Evolutionary conservation across 139 green algal genomes (phyloP).

Genomic region (Picochlorum costavermella): DNA sequence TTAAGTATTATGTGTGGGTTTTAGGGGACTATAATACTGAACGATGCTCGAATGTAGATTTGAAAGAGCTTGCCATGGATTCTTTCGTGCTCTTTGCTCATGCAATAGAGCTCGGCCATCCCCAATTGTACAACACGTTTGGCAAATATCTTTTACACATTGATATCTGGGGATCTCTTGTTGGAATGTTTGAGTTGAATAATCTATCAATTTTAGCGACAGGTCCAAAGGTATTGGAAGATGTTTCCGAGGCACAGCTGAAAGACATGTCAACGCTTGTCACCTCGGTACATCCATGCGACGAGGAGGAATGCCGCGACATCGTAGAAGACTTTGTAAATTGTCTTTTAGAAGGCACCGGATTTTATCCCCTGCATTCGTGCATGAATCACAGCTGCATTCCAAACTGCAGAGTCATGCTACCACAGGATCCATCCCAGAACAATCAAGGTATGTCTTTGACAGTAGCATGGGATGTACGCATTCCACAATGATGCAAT

Average conservation of each 20-base stretch:
- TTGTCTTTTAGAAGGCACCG: slow-evolving; percentile 60
- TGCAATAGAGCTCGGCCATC: slow-evolving; percentile 23
- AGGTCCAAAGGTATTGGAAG: slow-evolving; percentile 6
- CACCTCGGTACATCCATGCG: slow-evolving; percentile 7
- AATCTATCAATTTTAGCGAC: slow-evolving; percentile 68
- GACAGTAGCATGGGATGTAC: too few relatives aligned
- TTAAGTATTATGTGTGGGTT: too few relatives aligned
- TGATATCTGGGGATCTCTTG: slow-evolving; percentile 65
- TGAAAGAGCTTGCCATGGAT: slow-evolving; percentile 55
- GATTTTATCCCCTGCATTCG: slow-evolving; percentile 75
- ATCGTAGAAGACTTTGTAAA: slow-evolving; percentile 57
- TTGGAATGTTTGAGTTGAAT: slow-evolving; percentile 96
- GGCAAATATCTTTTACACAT: slow-evolving; percentile 50
- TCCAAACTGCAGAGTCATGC: slow-evolving; percentile 46
- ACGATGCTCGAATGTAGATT: slow-evolving; percentile 8
- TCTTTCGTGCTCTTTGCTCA: slow-evolving; percentile 63
- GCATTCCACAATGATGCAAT: too few relatives aligned
- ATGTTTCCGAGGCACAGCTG: neutral
- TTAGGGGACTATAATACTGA: too few relatives aligned
- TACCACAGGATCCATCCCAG: slow-evolving; percentile 40
- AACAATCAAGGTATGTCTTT: slow-evolving; percentile 11
- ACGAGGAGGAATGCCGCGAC: slow-evolving; percentile 43
- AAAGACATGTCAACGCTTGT: slow-evolving; percentile 22
- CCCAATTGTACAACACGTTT: slow-evolving; percentile 23
- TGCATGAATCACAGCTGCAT: slow-evolving; percentile 87